phyloP scores from a whole-genome alignment of 495 filamentous ascomycete species.

The Parathielavia hyrcaniae region DNA sequence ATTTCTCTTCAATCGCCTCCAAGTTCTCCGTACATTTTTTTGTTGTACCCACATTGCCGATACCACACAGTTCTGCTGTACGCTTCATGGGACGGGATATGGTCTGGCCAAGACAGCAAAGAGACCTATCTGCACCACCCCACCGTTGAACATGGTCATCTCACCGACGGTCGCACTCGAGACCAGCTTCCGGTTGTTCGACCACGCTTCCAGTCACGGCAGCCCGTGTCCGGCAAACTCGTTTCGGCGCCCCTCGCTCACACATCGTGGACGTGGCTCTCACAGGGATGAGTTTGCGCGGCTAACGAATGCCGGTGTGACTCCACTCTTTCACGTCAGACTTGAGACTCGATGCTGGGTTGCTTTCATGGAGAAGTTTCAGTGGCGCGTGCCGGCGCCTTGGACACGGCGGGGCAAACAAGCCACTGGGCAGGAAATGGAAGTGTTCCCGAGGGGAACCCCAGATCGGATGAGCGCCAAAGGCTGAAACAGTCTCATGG shows the following conservation, averaged over 20 bases:
- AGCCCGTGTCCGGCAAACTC: conserved; percentile 14
- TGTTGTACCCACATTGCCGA: too few relatives aligned
- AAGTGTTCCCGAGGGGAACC: conserved; percentile 14
- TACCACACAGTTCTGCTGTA: background rate
- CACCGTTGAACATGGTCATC: conserved; percentile 5
- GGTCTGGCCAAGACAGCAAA: conserved; percentile 11
- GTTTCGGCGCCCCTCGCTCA: background rate
- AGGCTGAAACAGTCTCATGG: conserved; percentile 23
- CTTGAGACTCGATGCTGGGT: too few relatives aligned
- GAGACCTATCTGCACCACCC: background rate
- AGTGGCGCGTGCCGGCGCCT: conserved; percentile 9
- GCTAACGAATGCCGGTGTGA: too few relatives aligned
- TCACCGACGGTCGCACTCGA: conserved; percentile 9
- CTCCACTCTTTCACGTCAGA: background rate
- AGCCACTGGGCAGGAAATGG: conserved; percentile 16
- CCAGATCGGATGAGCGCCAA: conserved; percentile 17
- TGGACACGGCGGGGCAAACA: conserved; percentile 18
- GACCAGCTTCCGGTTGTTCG: conserved; percentile 8
- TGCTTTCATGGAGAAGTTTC: background rate
- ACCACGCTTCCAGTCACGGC: conserved; percentile 12
- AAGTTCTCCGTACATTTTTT: too few relatives aligned
- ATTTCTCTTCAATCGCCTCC: too few relatives aligned
- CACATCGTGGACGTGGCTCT: background rate
- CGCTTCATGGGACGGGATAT: conserved; percentile 1
- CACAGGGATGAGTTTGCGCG: background rate